Percentiles rank a stretch among this genome's conserved stretches.
These are phyloP conservation scores for Gelatoporia subvermispora DNA, from an alignment of 768 basidiomycete genomes.

Conservation along the genomic window DNA sequence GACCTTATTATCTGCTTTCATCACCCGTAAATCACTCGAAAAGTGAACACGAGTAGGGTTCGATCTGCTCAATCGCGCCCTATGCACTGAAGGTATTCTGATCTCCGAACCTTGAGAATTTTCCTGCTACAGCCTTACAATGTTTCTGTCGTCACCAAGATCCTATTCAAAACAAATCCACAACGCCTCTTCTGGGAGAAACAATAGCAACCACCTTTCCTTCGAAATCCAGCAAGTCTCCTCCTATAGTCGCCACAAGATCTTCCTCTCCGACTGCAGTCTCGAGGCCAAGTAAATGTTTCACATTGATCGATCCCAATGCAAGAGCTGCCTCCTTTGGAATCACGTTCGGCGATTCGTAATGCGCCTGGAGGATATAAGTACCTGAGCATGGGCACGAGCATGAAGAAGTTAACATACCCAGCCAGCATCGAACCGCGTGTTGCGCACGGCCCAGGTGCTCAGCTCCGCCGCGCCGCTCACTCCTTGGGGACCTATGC, in stretches of 20 bases:
- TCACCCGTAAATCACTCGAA: too few relatives aligned
- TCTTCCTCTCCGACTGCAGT: slow-evolving; percentile 18
- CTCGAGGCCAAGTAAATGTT: slow-evolving; percentile 41
- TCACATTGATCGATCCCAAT: slow-evolving; percentile 50
- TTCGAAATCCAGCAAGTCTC: slow-evolving; percentile 29
- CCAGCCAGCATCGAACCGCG: slow-evolving; percentile 38
- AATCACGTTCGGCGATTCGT: slow-evolving; percentile 10
- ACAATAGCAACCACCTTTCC: slow-evolving; percentile 33
- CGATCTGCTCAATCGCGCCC: too few relatives aligned
- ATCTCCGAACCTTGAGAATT: too few relatives aligned
- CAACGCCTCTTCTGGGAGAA: slow-evolving; percentile 22
- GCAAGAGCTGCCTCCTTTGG: slow-evolving; percentile 43
- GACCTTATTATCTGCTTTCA: too few relatives aligned
- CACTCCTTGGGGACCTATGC: slow-evolving; percentile 37
- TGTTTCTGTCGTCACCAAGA: neutral
- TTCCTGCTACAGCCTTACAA: too few relatives aligned
- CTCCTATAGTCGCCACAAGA: slow-evolving; percentile 29
- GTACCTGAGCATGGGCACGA: slow-evolving; percentile 1
- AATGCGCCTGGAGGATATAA: slow-evolving; percentile 18
- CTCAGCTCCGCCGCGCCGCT: slow-evolving; percentile 10
- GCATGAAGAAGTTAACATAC: slow-evolving; percentile 25
- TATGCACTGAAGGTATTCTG: too few relatives aligned
- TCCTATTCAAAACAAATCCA: slow-evolving; percentile 25
- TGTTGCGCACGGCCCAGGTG: slow-evolving; percentile 25
- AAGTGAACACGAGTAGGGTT: too few relatives aligned